These are phyloP conservation scores for Saccharomycopsis javanensis DNA, from an alignment of 805 yeast genomes.

Conservation along the genomic window DNA sequence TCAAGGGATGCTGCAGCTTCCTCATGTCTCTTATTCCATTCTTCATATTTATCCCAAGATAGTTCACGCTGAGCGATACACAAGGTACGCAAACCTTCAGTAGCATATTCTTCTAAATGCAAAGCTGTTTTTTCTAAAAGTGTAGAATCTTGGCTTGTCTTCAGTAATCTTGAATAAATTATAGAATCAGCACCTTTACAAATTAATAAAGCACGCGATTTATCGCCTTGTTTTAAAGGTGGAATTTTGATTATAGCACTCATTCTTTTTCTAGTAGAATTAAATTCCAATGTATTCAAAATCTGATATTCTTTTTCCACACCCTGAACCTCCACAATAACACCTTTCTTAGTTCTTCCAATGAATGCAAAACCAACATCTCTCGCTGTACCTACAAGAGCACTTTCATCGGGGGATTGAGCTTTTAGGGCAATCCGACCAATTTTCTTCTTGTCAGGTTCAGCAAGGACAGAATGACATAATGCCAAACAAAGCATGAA, in stretches of 20 bases:
- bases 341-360: conserved; percentile 58
- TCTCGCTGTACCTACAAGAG: conserved; percentile 73
- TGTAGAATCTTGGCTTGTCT: conserved; percentile 34
- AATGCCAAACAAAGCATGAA: conserved; percentile 69
- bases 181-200: conserved; percentile 85
- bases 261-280: conserved; percentile 83
- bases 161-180: conserved; percentile 53
- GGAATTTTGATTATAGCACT: conserved; percentile 71
- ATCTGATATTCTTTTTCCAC: conserved; percentile 60
- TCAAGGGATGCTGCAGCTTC: conserved; percentile 56
- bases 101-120: conserved; percentile 69
- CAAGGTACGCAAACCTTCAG: conserved; percentile 74
- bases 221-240: conserved; percentile 32
- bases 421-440: conserved; percentile 52
- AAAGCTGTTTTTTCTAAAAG: conserved; percentile 56
- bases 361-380: conserved; percentile 63
- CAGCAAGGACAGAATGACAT: conserved; percentile 72
- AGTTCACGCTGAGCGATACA: conserved; percentile 69
- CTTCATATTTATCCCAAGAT: conserved; percentile 48
- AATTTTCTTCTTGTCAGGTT: conserved; percentile 52
- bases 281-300: conserved; percentile 63
- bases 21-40: conserved; percentile 55
- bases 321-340: conserved; percentile 62
- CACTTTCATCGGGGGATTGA: conserved; percentile 83
- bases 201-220: conserved; percentile 52